Evolutionary conservation across 2,329 filamentous ascomycete genomes (phyloP), one percentile per base, ranked within the genome.

Genomic region (Colletotrichum ledebouriae): DNA sequence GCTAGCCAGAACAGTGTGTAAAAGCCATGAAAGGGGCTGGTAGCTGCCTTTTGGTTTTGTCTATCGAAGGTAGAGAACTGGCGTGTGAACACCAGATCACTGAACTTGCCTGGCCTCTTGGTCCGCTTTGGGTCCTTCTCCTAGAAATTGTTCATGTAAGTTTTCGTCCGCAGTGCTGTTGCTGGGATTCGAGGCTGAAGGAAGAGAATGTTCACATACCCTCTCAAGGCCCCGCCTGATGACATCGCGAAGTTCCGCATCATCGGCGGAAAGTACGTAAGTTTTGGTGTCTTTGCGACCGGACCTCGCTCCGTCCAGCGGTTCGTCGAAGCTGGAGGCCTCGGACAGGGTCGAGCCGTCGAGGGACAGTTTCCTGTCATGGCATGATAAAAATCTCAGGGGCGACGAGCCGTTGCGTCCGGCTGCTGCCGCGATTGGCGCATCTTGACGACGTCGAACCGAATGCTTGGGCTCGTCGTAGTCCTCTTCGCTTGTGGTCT

Each of bases 1-100:
- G 85, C 85, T 53, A 94, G 85, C 92, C 92, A 94, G 77, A 94
- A 94, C 0, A 95, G 81, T 0, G 90, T 92, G 74, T 92, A 94
- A 80, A 94, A 94, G 34, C 92, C 92, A 75, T 92, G 88, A 73
- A 94, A 94, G 0, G 90, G 89, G 47, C 89, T 93, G 55, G 90
- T 88, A 3, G 86, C 85, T 2, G 87, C 86, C 1, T 81, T 80
- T 5, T 85, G 83, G 74, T 94, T 94, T 71, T 92, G 89, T 11
- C 90, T 85, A 77, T 94, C 92, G 76, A 94, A 94, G 0, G 90
- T 85, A 6, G 90, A 92, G 73, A 93, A 92, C 69, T 90, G 89
- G 25, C 87, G 84, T 0, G 90, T 93, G 75, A 94, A 94, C 59
- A 92, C 86, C 50, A 93, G 80, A 60, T 84, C 81, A 12, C 79